These are phyloP conservation scores for Pyricularia sp. DNA, from an alignment of 2,329 filamentous ascomycete genomes.

Conservation along the genomic window DNA sequence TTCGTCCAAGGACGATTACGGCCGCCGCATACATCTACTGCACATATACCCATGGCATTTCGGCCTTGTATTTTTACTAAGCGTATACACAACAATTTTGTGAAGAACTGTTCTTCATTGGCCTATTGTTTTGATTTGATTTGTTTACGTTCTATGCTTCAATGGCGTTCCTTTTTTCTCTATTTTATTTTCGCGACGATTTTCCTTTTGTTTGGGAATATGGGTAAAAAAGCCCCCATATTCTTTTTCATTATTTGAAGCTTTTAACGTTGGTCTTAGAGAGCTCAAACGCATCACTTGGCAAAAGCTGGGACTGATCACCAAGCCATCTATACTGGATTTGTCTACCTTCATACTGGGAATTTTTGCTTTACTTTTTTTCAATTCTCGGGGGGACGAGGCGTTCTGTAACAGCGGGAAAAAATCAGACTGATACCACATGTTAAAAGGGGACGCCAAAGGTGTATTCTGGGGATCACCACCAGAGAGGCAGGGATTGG, in stretches of 20 bases:
- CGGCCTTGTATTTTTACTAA: neutral
- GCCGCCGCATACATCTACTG: neutral
- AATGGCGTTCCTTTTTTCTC: neutral
- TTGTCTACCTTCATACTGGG: neutral
- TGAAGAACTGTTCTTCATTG: neutral
- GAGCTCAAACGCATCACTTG: neutral
- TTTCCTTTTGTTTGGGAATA: neutral
- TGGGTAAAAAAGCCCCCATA: neutral
- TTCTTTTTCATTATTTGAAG: neutral
- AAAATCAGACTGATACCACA: neutral
- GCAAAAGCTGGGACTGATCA: neutral
- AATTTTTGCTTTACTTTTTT: neutral
- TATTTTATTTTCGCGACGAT: neutral
- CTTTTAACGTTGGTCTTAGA: too few relatives aligned
- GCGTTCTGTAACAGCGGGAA: neutral
- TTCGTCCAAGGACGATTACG: neutral
- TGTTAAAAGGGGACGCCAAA: neutral
- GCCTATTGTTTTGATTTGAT: neutral
- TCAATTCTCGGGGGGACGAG: neutral
- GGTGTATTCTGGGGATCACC: neutral
- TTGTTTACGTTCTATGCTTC: neutral
- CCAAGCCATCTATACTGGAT: neutral
- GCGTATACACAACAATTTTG: neutral
- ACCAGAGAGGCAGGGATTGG: neutral
- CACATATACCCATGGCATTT: neutral